These are phyloP conservation scores for Hypoxylon trugodes DNA, from an alignment of 495 filamentous ascomycete species.

Conservation along the genomic window DNA sequence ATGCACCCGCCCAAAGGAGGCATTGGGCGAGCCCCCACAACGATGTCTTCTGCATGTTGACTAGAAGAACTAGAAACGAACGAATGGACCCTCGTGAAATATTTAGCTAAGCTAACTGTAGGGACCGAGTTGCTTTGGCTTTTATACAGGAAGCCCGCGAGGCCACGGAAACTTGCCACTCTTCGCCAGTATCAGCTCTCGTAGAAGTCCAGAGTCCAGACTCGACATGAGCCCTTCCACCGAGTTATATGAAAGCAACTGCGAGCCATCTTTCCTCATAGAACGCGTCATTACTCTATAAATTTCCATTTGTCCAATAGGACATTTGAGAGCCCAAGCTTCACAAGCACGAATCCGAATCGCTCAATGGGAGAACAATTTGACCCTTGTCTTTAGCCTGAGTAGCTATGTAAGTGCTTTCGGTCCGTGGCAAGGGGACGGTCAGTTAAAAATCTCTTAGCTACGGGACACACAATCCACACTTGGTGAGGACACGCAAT, in stretches of 20 bases:
- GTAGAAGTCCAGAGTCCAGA: constrained; percentile 14
- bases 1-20: constrained; percentile 27
- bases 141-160: constrained; percentile 24
- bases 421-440: constrained; percentile 30
- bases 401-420: constrained; percentile 20
- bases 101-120: constrained; percentile 16
- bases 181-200: constrained; percentile 6
- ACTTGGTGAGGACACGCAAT: constrained; percentile 33
- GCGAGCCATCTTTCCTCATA: constrained; percentile 24
- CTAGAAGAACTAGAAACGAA: constrained; percentile 13
- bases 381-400: constrained; percentile 36
- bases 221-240: constrained; percentile 19
- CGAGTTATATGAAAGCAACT: constrained; percentile 20
- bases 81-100: neutral
- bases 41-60: constrained; percentile 25
- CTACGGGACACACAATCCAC: constrained; percentile 7
- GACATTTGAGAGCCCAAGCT: constrained; percentile 3
- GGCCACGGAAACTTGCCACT: constrained; percentile 14
- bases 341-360: constrained; percentile 20
- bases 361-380: constrained; percentile 18
- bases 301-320: constrained; percentile 17
- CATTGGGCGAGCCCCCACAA: constrained; percentile 29
- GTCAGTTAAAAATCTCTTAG: neutral
- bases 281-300: constrained; percentile 35
- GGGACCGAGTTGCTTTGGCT: constrained; percentile 8